phyloP scores from a whole-genome alignment of 2,329 filamentous ascomycete species.

The Cylindrodendrum hubeiense region DNA sequence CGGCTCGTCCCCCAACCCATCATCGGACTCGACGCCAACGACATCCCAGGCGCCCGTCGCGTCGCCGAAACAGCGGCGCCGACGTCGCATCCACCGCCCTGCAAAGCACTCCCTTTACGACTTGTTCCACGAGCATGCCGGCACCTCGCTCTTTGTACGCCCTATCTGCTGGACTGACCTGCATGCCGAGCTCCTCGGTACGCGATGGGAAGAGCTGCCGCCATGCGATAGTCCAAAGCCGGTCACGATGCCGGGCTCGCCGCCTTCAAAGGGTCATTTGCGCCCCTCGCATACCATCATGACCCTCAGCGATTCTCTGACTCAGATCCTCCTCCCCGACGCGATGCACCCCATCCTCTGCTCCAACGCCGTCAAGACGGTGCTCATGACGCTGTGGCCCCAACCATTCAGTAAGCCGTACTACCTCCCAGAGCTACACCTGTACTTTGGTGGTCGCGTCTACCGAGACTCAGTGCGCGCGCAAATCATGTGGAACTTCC shows the following conservation, averaged over 20 bases:
- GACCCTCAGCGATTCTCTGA: slow-evolving; percentile 58
- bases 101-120: slow-evolving; percentile 65
- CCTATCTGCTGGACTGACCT: slow-evolving; percentile 69
- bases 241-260: slow-evolving; percentile 44
- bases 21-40: slow-evolving; percentile 39
- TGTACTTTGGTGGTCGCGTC: slow-evolving; percentile 62
- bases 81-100: slow-evolving; percentile 53
- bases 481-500: slow-evolving; percentile 63
- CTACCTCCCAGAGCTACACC: slow-evolving; percentile 56
- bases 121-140: slow-evolving; percentile 62
- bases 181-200: slow-evolving; percentile 62
- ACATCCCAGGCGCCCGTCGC: slow-evolving; percentile 40
- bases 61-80: slow-evolving; percentile 40
- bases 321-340: slow-evolving; percentile 54
- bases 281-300: slow-evolving; percentile 58
- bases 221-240: slow-evolving; percentile 58
- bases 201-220: slow-evolving; percentile 58
- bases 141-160: slow-evolving; percentile 61
- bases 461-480: slow-evolving; percentile 61
- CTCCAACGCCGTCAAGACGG: slow-evolving; percentile 56
- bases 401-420: slow-evolving; percentile 46
- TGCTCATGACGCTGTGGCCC: slow-evolving; percentile 61
- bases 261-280: slow-evolving; percentile 52
- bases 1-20: slow-evolving; percentile 29
- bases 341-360: slow-evolving; percentile 50